Percentiles rank a stretch among this genome's conserved stretches.
phyloP scores from a whole-genome alignment of 2,329 filamentous ascomycete genomes.

The Epicoccum sorghinum region DNA sequence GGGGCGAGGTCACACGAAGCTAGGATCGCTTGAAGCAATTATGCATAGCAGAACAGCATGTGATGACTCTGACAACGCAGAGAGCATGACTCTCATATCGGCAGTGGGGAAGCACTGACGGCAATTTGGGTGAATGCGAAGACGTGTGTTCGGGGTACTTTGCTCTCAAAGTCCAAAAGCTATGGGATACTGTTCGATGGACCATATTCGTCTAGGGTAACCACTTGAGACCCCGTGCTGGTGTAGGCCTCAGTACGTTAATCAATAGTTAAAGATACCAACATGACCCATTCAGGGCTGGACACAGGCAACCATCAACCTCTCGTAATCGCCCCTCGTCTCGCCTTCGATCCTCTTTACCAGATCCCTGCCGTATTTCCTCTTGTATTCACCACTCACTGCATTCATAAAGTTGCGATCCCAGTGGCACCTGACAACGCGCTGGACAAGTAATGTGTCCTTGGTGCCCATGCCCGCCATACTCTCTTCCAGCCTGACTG shows the following conservation, averaged over 20 bases:
- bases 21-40: neutral
- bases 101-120: too few species aligned
- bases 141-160: too few species aligned
- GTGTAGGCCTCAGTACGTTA: too few species aligned
- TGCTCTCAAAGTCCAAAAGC: too few species aligned
- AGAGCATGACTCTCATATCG: too few species aligned
- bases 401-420: slow-evolving; percentile 74
- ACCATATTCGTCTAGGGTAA: too few species aligned
- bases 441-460: slow-evolving; percentile 76
- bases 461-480: slow-evolving; percentile 91
- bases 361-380: slow-evolving; percentile 71
- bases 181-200: too few species aligned
- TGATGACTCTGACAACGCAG: too few species aligned
- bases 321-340: slow-evolving; percentile 83
- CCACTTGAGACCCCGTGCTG: too few species aligned
- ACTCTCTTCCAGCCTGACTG: slow-evolving; percentile 77
- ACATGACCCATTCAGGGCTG: slow-evolving; percentile 28
- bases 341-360: slow-evolving; percentile 76
- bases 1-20: neutral
- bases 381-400: slow-evolving; percentile 78
- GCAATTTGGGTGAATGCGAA: too few species aligned
- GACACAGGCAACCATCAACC: slow-evolving; percentile 71
- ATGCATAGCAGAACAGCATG: too few species aligned
- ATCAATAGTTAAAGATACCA: too few species aligned
- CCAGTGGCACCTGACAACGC: slow-evolving; percentile 87